Evolutionary conservation across 164 flowering plant genomes (phyloP), one percentile per base, ranked within the genome.

Genomic region (Taxillus chinensis): DNA sequence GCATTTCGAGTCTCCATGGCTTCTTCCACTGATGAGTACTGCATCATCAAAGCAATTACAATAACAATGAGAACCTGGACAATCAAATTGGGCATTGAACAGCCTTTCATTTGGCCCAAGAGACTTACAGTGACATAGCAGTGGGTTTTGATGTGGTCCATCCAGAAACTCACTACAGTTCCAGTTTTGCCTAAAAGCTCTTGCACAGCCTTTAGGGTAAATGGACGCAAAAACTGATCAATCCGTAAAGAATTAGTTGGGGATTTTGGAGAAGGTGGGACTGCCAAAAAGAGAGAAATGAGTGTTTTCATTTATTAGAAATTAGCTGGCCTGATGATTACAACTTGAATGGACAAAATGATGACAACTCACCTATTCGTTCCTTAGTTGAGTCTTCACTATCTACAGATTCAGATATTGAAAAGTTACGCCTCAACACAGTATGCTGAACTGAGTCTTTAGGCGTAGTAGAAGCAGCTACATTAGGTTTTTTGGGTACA

Each of bases 61-160:
- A 13, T 60, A 50, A 17, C 60, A 7, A 40, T 41, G 10, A 10
- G n/a, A 39, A 50, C 55, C 39, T 50, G 5, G 46, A 57, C 48
- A 3, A 11, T 2, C 2, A 1, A 11, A 52, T 10, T 48, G 12
- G 13, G 13, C 4, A 48, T 8, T 48, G 4, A 4, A 27, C 27
- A 27, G 27, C 27, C 27, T 0, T 27, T 27, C 27, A 27, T 27
- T 27, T 27, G 27, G 27, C 27, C 27, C 27, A 27, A 27, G 27
- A 27, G 27, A 62, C 82, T 79, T 79, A 93, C 98, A 16, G 85
- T 78, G 38, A 93, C 92, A 78, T 82, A 93, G 80, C 98, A 93
- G 68, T 93, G 98, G n/a, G 97, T 93, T 75, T 93, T 93, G 67
- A 93, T 93, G 48, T 85, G 90, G 69, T 93, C 98, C 98, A 93